Evolutionary conservation across 1,284 basidiomycete genomes (phyloP).

Genomic region (Stereum hirsutum): DNA sequence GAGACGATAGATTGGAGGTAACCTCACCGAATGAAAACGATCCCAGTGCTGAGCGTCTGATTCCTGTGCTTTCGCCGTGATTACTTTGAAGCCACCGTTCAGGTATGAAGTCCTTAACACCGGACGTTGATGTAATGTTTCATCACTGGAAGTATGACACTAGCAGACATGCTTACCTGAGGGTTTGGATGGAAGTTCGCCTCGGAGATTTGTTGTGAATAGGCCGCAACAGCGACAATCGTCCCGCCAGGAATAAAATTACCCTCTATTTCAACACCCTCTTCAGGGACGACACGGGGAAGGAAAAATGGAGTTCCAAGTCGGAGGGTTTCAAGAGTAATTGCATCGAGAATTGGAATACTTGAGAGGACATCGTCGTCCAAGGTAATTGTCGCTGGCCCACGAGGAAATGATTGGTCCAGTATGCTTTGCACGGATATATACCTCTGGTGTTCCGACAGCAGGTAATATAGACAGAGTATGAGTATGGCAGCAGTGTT

Average conservation of each 20-base stretch:
- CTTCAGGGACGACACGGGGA: slow-evolving; percentile 9
- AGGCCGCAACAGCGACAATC: slow-evolving; percentile 9
- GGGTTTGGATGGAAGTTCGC: slow-evolving; percentile 13
- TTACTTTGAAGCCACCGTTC: no score
- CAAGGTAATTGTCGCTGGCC: slow-evolving; percentile 1
- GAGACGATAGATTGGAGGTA: no score
- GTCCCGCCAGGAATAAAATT: slow-evolving; percentile 10
- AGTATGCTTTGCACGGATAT: slow-evolving; percentile 7
- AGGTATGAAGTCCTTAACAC: no score
- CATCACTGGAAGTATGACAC: no score
- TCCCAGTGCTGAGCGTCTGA: no score
- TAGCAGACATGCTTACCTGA: no score
- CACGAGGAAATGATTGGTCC: slow-evolving; percentile 7
- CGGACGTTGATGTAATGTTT: no score
- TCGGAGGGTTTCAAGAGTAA: slow-evolving; percentile 11
- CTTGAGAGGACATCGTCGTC: slow-evolving; percentile 1
- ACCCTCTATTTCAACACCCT: slow-evolving; percentile 6
- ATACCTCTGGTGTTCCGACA: slow-evolving; percentile 1
- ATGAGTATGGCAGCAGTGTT: slow-evolving; percentile 6
- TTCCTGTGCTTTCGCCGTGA: no score
- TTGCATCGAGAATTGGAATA: slow-evolving; percentile 10
- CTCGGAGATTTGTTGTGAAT: slow-evolving; percentile 9
- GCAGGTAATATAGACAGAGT: slow-evolving; percentile 8
- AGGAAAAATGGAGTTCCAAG: slow-evolving; percentile 11
- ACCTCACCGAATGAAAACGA: no score